Percentiles rank a stretch among this genome's conserved stretches.
phyloP scores from a whole-genome alignment of 371 early-diverging fungal genomes.

The Fennellomyces sp. region DNA sequence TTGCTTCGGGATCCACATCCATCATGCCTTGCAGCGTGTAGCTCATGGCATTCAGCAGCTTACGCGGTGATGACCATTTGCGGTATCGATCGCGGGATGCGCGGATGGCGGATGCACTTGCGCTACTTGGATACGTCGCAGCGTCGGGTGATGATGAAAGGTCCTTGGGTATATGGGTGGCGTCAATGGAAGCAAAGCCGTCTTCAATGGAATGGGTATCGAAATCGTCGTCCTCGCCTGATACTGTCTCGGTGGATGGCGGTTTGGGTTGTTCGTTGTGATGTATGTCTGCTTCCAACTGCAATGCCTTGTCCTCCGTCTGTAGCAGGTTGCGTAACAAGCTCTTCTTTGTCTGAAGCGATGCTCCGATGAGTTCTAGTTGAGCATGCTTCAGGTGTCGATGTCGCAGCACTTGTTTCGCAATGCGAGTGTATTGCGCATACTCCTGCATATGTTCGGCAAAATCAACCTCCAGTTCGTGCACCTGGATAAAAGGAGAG shows the following conservation, averaged over 20 bases:
- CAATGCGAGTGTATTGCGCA: constrained; percentile 73
- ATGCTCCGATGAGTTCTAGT: constrained; percentile 73
- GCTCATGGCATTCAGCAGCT: constrained; percentile 62
- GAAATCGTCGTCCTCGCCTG: constrained; percentile 16
- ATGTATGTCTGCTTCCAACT: constrained; percentile 58
- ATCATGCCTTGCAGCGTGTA: constrained; percentile 84
- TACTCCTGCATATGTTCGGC: constrained; percentile 88
- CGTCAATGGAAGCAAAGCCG: constrained; percentile 34
- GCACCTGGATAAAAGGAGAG: constrained; percentile 29
- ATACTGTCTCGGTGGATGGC: neutral
- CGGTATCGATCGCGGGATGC: constrained; percentile 44
- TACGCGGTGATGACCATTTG: constrained; percentile 50
- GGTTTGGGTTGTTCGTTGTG: neutral
- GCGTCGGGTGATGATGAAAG: constrained; percentile 5
- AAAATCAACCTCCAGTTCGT: constrained; percentile 69
- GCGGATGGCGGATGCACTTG: constrained; percentile 34
- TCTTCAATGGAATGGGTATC: constrained; percentile 48
- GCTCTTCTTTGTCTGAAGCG: constrained; percentile 67
- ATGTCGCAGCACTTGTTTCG: constrained; percentile 79
- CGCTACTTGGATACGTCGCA: constrained; percentile 30
- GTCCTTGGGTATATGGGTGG: constrained; percentile 2
- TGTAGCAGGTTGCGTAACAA: constrained; percentile 66
- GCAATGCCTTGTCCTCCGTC: constrained; percentile 53
- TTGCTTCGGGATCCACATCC: constrained; percentile 91
- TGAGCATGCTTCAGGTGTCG: constrained; percentile 84